A percentile compares a stretch with the other conserved stretches of the same genome.
Conservation (phyloP, 2,329 filamentous ascomycete genomes). For the Phyllosticta ampelicida region DNA sequence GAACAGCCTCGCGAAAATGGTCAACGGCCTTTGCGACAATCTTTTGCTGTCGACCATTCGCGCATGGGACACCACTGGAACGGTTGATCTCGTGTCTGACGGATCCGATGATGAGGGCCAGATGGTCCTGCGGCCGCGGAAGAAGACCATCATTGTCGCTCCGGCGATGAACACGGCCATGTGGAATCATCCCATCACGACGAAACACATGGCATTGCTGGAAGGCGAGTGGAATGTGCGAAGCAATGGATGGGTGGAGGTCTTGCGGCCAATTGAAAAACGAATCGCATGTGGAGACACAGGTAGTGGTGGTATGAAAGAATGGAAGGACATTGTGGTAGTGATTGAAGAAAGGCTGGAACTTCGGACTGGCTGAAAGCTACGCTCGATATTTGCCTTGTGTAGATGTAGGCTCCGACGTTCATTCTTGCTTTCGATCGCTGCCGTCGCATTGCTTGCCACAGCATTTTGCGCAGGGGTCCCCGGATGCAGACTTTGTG, state of each 20-base stretch:
- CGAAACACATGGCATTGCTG: conserved; percentile 57
- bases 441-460: no score
- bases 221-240: conserved; percentile 61
- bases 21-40: conserved; percentile 65
- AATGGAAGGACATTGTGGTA: conserved; percentile 64
- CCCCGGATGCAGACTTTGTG: no score
- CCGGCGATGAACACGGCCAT: conserved; percentile 84
- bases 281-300: conserved; percentile 74
- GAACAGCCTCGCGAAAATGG: conserved; percentile 78
- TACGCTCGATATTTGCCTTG: no score
- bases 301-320: conserved; percentile 71
- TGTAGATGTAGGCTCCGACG: no score
- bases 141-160: conserved; percentile 63
- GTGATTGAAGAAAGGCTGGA: conserved; percentile 47
- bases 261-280: conserved; percentile 65
- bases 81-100: conserved; percentile 35
- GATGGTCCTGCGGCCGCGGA: conserved; percentile 20
- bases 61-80: conserved; percentile 74
- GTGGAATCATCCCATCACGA: conserved; percentile 78
- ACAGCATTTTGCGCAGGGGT: no score
- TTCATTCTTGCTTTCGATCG: no score
- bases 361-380: background rate
- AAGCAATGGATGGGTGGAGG: conserved; percentile 49
- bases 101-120: background rate
- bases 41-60: conserved; percentile 63